Percentiles rank a stretch among this genome's conserved stretches.
phyloP scores from a whole-genome alignment of 2,329 filamentous ascomycete genomes.

The Talaromyces sp. region DNA sequence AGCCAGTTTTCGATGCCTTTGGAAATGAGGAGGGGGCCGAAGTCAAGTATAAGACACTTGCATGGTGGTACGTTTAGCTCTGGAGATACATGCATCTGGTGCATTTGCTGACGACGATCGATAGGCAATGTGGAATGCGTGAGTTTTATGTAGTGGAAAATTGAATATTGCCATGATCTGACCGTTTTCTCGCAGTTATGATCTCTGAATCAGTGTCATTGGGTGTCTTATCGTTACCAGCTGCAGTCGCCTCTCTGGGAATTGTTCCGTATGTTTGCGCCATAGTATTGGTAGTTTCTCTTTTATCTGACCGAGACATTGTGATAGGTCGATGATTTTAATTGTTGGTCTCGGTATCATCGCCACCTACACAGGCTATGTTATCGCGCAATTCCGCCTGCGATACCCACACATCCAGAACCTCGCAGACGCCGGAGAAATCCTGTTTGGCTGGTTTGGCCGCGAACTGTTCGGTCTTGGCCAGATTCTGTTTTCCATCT shows the following conservation, averaged over 20 bases:
- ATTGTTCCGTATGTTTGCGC: constrained; percentile 42
- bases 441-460: constrained; percentile 57
- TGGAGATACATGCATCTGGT: background rate
- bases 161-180: background rate
- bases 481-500: constrained; percentile 60
- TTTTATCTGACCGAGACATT: background rate
- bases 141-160: background rate
- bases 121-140: constrained; percentile 1
- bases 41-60: background rate
- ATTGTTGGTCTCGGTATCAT: constrained; percentile 52
- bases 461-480: constrained; percentile 59
- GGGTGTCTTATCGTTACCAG: constrained; percentile 53
- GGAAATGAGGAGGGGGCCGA: background rate
- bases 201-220: constrained; percentile 56
- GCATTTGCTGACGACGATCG: background rate
- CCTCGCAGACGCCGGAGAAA: constrained; percentile 61
- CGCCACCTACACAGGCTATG: constrained; percentile 55
- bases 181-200: constrained; percentile 40
- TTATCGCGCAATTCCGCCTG: constrained; percentile 55
- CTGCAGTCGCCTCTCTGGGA: constrained; percentile 50
- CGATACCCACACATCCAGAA: constrained; percentile 57
- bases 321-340: constrained; percentile 44
- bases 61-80: background rate
- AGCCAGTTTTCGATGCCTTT: background rate
- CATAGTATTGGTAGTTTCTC: background rate